Base-by-base conservation (phyloP, 148 eudicot species). In the Vaccinium macrocarpon region DNA sequence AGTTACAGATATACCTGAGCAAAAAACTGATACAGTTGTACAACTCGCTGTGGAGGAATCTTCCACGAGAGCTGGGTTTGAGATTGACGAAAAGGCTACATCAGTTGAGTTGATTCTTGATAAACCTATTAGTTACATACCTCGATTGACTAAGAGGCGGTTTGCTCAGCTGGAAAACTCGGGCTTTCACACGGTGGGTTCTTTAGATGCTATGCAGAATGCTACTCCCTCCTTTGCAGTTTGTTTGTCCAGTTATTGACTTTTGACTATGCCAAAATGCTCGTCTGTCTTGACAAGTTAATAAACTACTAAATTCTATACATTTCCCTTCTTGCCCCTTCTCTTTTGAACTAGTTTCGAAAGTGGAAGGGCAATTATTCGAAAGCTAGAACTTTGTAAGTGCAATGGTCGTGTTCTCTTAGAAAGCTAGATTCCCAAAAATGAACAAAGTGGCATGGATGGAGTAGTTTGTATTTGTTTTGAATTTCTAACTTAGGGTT, bases 111-210 rank as follows among this genome's bases (percentile, higher is more conserved):
- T 87, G 78, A 83, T 88, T 87, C 97, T 97, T 53, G 96, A 97
- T 86, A 89, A 87, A 85, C 78, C 92, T 81, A 90, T 97, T 81
- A 89, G 91, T 79, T 81, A 88, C 84, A 82, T 97, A 80, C 84
- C 93, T 77, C 94, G 93, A 84, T 81, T 97, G 84, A 93, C 87
- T 82, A 95, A 89, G 88, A 89, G 87, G 86, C 90, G 89, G 53
- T 82, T 83, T 59, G 89, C 83, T 86, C 98, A 89, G 90, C 92
- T 97, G 57, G 96, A 92, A 81, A 88, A 88, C 75, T 90, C 92
- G 86, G 98, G 93, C 73, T 89, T 97, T 64, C 89, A 95, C 85
- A 97, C 99, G 91, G 99, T 97, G 84, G 53, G 90, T 50, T 84
- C 46, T 90, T 82, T 49, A 76, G 62, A 83, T 5, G 80, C 64